Percentiles rank a stretch among this genome's conserved stretches.
These are phyloP conservation scores for Toxicodendron radicans DNA, from an alignment of 345 rosid species.

Conservation along the genomic window DNA sequence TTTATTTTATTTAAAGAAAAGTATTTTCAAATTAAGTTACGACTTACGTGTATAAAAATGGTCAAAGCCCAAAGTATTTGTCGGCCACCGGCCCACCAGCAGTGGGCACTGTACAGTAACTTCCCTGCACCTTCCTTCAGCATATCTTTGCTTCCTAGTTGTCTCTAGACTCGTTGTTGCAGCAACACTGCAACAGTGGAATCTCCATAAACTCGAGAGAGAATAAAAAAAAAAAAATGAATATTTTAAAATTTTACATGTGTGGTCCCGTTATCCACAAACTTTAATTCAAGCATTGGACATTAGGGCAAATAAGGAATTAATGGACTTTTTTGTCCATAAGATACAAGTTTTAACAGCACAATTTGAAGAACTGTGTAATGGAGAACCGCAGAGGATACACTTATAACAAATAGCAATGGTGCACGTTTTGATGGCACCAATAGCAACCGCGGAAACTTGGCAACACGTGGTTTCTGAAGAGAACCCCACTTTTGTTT, in stretches of 20 bases:
- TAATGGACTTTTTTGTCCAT: background rate
- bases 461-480: slow-evolving; percentile 45
- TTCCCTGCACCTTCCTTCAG: background rate
- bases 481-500: slow-evolving; percentile 9
- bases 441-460: slow-evolving; percentile 18
- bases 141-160: background rate
- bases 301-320: background rate
- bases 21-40: too few species aligned
- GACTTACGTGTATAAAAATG: too few species aligned
- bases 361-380: too few species aligned
- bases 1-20: too few species aligned
- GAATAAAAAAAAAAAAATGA: too few species aligned
- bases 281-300: background rate
- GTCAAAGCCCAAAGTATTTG: too few species aligned
- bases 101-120: background rate
- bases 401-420: background rate
- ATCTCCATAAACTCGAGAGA: background rate
- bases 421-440: slow-evolving; percentile 1
- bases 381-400: background rate
- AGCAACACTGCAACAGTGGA: background rate
- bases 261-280: background rate
- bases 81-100: background rate
- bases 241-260: background rate
- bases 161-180: background rate
- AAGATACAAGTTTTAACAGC: background rate